Base-by-base conservation (phyloP, 2,329 filamentous ascomycete genomes). In the Neonectria hederae region DNA sequence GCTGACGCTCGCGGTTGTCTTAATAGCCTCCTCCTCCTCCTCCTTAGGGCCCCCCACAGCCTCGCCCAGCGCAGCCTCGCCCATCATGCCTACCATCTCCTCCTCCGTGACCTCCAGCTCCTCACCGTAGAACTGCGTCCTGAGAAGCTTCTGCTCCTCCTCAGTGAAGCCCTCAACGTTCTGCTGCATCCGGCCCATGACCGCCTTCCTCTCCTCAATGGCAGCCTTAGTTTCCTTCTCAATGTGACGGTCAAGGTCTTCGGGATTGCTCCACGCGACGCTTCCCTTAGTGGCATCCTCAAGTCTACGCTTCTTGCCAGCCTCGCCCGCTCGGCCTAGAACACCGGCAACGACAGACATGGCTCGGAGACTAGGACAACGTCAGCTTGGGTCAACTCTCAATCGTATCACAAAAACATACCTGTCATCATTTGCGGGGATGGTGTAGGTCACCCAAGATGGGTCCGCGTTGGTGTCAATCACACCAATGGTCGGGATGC, bases 401-500 rank as follows among this genome's bases (percentile, higher is more conserved):
- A 3, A 40, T 19, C 17, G 9, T 10, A 49, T 28, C 24, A 43
- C 7, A 38, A 10, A 21, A 14, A 5, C 84, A 75, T 78, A 93
- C 91, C 90, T 94, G 84, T 99, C 96, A 76, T 99, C 96, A 78
- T 99, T 99, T 54, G 93, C 93, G 2, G 96, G 96, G 71, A 99
- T 97, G 14, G 92, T 92, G 77, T 99, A 99, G 4, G 96, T 98
- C 54, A 98, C 94, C 88, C 92, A 95, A 0, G 93, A 93, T 0
- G 96, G 93, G 79, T 98, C 92, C 2, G 90, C 90, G 78, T 99
- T 92, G 1, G 96, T 98, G 79, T 99, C 96, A 70, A 98, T 91
- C 62, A 99, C 86, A 51, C 95, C 96, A 74, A 99, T 96, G 0
- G 96, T 98, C 1, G 96, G 96, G 62, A 99, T 92, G 75, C 91